Conservation (phyloP, 805 yeast species). For the Zygoascus flipseniorum region DNA sequence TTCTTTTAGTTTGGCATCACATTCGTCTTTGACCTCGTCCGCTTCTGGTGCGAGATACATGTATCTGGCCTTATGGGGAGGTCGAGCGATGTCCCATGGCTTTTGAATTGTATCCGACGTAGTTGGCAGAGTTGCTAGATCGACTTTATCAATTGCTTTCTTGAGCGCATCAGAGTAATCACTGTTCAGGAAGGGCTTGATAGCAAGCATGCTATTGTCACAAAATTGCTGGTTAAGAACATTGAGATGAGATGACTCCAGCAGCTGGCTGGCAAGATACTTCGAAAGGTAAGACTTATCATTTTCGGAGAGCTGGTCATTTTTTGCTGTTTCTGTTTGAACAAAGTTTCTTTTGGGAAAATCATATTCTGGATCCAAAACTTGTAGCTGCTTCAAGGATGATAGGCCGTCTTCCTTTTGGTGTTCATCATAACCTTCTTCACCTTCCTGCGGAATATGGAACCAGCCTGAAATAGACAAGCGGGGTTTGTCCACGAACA, state of each 20-base stretch:
- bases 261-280: slow-evolving; percentile 49
- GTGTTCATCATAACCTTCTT: slow-evolving; percentile 72
- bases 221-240: slow-evolving; percentile 45
- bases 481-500: slow-evolving; percentile 81
- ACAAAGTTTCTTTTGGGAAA: slow-evolving; percentile 48
- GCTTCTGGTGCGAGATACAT: slow-evolving; percentile 68
- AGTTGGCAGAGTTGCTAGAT: slow-evolving; percentile 44
- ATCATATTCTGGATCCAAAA: slow-evolving; percentile 58
- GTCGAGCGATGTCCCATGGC: slow-evolving; percentile 90
- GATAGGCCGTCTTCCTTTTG: slow-evolving; percentile 71
- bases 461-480: slow-evolving; percentile 98
- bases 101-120: slow-evolving; percentile 42
- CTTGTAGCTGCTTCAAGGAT: slow-evolving; percentile 69
- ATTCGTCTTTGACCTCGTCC: slow-evolving; percentile 16
- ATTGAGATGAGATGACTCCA: slow-evolving; percentile 33
- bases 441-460: slow-evolving; percentile 92
- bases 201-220: slow-evolving; percentile 61
- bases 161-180: slow-evolving; percentile 43
- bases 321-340: slow-evolving; percentile 1
- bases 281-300: slow-evolving; percentile 45
- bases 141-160: slow-evolving; percentile 44
- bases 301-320: slow-evolving; percentile 12
- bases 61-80: slow-evolving; percentile 88
- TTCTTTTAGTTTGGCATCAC: slow-evolving; percentile 34
- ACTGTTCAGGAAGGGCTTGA: slow-evolving; percentile 52